A percentile compares a stretch with the other conserved stretches of the same genome.
phyloP scores from a whole-genome alignment of 208 protist species.

The Wallacemonas collosoma region DNA sequence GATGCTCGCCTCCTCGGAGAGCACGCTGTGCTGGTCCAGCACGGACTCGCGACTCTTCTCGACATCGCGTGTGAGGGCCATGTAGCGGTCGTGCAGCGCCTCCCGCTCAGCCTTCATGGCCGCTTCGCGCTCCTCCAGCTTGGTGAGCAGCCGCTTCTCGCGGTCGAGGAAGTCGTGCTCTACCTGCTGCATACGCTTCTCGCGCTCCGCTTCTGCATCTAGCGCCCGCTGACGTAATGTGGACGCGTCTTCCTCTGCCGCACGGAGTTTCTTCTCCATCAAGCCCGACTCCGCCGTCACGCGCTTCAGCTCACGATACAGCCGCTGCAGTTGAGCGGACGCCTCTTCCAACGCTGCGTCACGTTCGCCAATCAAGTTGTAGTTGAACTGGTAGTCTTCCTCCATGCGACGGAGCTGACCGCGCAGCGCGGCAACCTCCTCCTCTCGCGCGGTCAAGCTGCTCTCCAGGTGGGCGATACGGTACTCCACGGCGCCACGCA shows the following conservation, averaged over 20 bases:
- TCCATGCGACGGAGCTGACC: constrained; percentile 70
- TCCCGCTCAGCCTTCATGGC: constrained; percentile 63
- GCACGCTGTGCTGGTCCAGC: constrained; percentile 35
- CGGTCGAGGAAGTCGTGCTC: constrained; percentile 54
- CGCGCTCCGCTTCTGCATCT: constrained; percentile 59
- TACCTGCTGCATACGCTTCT: constrained; percentile 38
- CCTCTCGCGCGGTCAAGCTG: constrained; percentile 58
- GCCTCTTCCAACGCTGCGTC: constrained; percentile 86
- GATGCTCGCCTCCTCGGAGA: background rate
- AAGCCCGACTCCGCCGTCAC: constrained; percentile 38
- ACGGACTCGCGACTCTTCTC: constrained; percentile 36
- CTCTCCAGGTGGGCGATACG: constrained; percentile 72
- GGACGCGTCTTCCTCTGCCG: constrained; percentile 40
- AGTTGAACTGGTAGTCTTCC: constrained; percentile 93
- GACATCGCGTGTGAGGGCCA: constrained; percentile 26
- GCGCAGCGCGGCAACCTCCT: constrained; percentile 58
- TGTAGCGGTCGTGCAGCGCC: constrained; percentile 66
- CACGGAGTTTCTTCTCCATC: constrained; percentile 43
- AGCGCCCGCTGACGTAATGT: constrained; percentile 53
- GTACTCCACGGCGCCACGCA: constrained; percentile 74
- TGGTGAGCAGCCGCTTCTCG: constrained; percentile 53
- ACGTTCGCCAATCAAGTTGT: constrained; percentile 83
- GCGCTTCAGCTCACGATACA: constrained; percentile 77
- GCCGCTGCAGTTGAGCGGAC: constrained; percentile 69
- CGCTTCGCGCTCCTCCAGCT: constrained; percentile 37